Base-by-base conservation (phyloP, 805 yeast species). In the Teunomyces tritomae region DNA sequence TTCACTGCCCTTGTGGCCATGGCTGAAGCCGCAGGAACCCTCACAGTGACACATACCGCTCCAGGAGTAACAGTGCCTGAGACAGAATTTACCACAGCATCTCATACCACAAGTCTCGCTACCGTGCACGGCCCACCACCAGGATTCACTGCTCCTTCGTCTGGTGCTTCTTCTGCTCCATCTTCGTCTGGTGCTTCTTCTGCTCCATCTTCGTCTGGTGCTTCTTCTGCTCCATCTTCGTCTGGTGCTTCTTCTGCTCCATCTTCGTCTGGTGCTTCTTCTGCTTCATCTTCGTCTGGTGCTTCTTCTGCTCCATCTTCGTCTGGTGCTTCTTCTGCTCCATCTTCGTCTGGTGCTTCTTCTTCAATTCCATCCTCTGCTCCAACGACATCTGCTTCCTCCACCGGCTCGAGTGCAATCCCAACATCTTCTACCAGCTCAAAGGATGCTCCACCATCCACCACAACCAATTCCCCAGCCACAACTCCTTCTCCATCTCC, bases 61-160 rank as follows among this genome's bases (percentile, higher is more conserved):
- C 55, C 63, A 10, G 56, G 66, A 20, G 62, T 57, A 17, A 65
- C 70, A 9, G 49, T 52, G 6, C 54, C 57, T 59, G 47, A 54
- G 16, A 61, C 66, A 10, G 34, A 32, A 32, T 48, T 49, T 39
- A 61, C 64, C 13, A 53, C 59, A 6, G 48, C 47, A 16, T 51
- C 60, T 6, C 51, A 48, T 4, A 34, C 45, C 7, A 59, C 64
- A 4, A 42, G 39, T 2, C 49, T 57, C 16, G 46, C 43, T 7
- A 57, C 59, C 7, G 56, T 56, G 2, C 45, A 44, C 39, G 60
- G 56, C 6, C 50, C 61, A 8, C 67, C 66, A 24, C 60, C 64
- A 16, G 52, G 48, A 10, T 26, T 32, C 8, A 28, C 53, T 6
- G 13, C 53, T 30, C n/a, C 50, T 17, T 17, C 44, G 7, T 17